These are phyloP conservation scores for Aspergillus sclerotialis DNA, from an alignment of 2,329 filamentous ascomycete genomes.

Conservation along the genomic window DNA sequence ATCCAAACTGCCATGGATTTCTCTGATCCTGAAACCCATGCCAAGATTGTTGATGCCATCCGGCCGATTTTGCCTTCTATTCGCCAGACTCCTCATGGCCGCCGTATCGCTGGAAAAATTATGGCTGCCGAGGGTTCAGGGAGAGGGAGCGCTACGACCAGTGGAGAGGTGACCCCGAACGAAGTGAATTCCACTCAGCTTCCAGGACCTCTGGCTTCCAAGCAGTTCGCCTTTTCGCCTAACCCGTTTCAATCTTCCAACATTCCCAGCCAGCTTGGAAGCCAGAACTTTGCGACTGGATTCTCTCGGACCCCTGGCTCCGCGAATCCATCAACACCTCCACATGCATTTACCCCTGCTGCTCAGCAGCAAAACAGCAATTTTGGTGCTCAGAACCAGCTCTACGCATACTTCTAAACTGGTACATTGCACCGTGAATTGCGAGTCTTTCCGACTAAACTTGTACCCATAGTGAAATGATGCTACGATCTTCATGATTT, in stretches of 20 bases:
- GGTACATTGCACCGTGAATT: conserved; percentile 9
- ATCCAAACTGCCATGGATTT: conserved; percentile 93
- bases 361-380: conserved; percentile 21
- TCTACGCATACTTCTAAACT: conserved; percentile 28
- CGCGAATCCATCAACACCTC: conserved; percentile 21
- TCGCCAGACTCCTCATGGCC: conserved; percentile 86
- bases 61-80: conserved; percentile 78
- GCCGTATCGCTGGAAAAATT: conserved; percentile 88
- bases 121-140: conserved; percentile 45
- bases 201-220: conserved; percentile 23
- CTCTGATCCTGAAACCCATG: conserved; percentile 65
- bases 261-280: conserved; percentile 19
- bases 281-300: conserved; percentile 16
- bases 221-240: conserved; percentile 24
- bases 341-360: conserved; percentile 21
- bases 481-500: conserved; percentile 28
- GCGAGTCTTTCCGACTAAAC: conserved; percentile 16
- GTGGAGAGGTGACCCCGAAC: conserved; percentile 33
- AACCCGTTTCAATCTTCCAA: conserved; percentile 17
- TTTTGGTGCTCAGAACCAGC: conserved; percentile 20
- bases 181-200: conserved; percentile 31
- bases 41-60: conserved; percentile 72
- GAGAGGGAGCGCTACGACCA: conserved; percentile 32
- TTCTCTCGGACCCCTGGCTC: conserved; percentile 21
- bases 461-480: conserved; percentile 35